A percentile compares a stretch with the other conserved stretches of the same genome.
These are phyloP conservation scores for Pseudozyma tsukubaensis DNA, from an alignment of 1,284 basidiomycete genomes.

Conservation along the genomic window DNA sequence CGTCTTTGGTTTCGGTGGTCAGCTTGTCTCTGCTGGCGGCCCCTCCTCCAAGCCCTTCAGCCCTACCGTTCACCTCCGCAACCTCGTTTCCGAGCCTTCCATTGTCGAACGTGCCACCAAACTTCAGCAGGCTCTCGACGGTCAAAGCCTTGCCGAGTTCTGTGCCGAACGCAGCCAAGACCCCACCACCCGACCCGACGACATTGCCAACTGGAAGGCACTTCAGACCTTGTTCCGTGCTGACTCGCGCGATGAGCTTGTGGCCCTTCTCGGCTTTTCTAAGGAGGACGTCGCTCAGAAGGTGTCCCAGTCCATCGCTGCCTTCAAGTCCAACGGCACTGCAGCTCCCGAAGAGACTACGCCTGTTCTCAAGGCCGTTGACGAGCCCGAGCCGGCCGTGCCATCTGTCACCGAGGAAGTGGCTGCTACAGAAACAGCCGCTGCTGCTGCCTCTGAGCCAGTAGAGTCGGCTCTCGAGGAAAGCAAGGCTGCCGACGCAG, in stretches of 20 bases:
- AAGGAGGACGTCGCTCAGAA: conserved; percentile 84
- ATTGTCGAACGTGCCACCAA: conserved; percentile 82
- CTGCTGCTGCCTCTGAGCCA: conserved; percentile 65
- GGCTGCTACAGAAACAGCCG: conserved; percentile 71
- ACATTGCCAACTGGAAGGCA: conserved; percentile 79
- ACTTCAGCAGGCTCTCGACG: conserved; percentile 78
- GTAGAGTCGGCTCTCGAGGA: conserved; percentile 7
- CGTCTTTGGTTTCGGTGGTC: conserved; percentile 93
- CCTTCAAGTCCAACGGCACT: conserved; percentile 70
- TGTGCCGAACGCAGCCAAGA: conserved; percentile 63
- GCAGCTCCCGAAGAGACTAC: conserved; percentile 54
- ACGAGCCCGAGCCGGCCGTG: conserved; percentile 44
- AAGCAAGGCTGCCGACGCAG: conserved; percentile 64
- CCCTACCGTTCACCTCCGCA: conserved; percentile 68
- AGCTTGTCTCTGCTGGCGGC: conserved; percentile 75
- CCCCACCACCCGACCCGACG: conserved; percentile 70
- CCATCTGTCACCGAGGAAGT: conserved; percentile 70
- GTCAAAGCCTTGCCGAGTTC: conserved; percentile 64
- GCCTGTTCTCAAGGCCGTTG: conserved; percentile 66
- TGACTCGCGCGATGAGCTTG: conserved; percentile 87
- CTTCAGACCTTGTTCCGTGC: conserved; percentile 88
- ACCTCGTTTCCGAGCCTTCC: conserved; percentile 77
- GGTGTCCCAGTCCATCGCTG: conserved; percentile 84
- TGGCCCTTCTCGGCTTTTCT: conserved; percentile 91
- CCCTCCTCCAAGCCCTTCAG: conserved; percentile 60